These are phyloP conservation scores for Dalbergia cochinchinensis DNA, from an alignment of 306 rosid species.

Conservation along the genomic window DNA sequence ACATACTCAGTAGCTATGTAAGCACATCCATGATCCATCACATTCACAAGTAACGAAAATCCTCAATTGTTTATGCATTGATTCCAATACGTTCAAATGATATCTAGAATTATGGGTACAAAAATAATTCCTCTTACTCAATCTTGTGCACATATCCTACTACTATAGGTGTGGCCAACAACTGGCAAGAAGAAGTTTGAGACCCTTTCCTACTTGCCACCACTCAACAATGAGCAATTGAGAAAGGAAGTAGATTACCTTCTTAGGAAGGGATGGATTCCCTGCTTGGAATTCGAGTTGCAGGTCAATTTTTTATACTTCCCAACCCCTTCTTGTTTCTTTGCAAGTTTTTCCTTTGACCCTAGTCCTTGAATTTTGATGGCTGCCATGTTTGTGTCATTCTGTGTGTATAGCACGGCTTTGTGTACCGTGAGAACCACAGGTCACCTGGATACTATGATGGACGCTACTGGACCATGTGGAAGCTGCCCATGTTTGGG, in stretches of 20 bases:
- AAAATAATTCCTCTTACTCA: not conserved
- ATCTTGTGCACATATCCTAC: not conserved
- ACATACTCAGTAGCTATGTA: no score
- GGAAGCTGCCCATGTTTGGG: constrained; percentile 89
- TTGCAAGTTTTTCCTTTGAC: not conserved
- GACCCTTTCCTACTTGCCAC: constrained; percentile 88
- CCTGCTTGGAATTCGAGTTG: constrained; percentile 77
- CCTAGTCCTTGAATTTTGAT: not conserved
- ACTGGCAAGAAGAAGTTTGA: constrained; percentile 71
- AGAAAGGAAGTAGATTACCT: constrained; percentile 71
- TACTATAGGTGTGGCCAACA: constrained; percentile 82
- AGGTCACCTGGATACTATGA: constrained; percentile 80
- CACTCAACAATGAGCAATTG: not conserved
- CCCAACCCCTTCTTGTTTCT: not conserved
- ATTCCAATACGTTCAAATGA: no score
- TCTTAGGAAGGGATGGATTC: constrained; percentile 63
- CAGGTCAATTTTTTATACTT: constrained; percentile 44
- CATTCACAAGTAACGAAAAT: no score
- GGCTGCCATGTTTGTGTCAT: not conserved
- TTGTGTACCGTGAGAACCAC: constrained; percentile 70
- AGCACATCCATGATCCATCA: no score
- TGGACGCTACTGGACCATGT: constrained; percentile 86
- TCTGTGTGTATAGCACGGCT: constrained; percentile 46
- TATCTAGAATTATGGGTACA: no score
- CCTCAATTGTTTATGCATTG: not conserved